phyloP scores from a whole-genome alignment of 2,329 filamentous ascomycete genomes.

The Daldinia sp. region DNA sequence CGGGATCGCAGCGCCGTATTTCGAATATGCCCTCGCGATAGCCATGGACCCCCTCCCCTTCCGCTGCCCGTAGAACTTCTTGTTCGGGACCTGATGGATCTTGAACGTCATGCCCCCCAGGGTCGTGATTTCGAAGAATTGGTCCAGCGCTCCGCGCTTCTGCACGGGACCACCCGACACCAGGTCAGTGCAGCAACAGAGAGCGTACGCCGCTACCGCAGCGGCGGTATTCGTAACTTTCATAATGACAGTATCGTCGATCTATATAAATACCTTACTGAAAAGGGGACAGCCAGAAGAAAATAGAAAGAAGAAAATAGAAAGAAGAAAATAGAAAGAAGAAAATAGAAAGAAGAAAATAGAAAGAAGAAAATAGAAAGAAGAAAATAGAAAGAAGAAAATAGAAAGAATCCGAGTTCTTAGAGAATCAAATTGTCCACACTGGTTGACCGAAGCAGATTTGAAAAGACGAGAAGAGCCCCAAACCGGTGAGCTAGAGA shows the following conservation, averaged over 20 bases:
- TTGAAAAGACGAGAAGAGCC: slow-evolving; percentile 29
- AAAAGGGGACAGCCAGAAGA: slow-evolving; percentile 19
- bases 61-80: slow-evolving; percentile 49
- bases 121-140: slow-evolving; percentile 48
- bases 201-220: slow-evolving; percentile 51
- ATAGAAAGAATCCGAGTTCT: slow-evolving; percentile 19
- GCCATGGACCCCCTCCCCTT: slow-evolving; percentile 55
- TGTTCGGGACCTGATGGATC: slow-evolving; percentile 56
- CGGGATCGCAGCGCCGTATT: slow-evolving; percentile 54
- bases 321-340: too few relatives aligned
- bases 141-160: slow-evolving; percentile 40
- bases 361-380: too few relatives aligned
- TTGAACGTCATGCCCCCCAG: slow-evolving; percentile 57
- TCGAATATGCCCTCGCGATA: slow-evolving; percentile 56
- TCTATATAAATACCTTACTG: not conserved
- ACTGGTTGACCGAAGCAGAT: slow-evolving; percentile 24
- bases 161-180: slow-evolving; percentile 50
- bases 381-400: slow-evolving; percentile 13
- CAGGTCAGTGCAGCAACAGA: slow-evolving; percentile 48
- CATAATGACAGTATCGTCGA: slow-evolving; percentile 47
- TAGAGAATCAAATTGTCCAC: slow-evolving; percentile 9
- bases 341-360: too few relatives aligned
- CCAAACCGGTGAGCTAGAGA: slow-evolving; percentile 38
- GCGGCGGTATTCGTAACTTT: slow-evolving; percentile 52
- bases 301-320: slow-evolving; percentile 16